These are phyloP conservation scores for Pestalotiopsis sp. DNA, from an alignment of 2,329 filamentous ascomycete species.

Conservation along the genomic window DNA sequence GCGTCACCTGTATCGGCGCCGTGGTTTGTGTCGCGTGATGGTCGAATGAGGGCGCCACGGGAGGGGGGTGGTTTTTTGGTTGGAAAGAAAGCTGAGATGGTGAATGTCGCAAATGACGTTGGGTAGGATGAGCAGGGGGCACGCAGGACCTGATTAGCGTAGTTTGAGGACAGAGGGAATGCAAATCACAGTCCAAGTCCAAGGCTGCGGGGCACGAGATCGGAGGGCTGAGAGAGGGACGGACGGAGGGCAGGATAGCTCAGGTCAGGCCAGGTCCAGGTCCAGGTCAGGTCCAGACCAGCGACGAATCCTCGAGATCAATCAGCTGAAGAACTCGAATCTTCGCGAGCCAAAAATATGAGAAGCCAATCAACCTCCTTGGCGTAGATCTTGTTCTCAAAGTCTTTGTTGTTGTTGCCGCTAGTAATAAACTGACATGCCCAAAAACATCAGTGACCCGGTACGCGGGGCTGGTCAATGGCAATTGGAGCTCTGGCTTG, in stretches of 20 bases:
- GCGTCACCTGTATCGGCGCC: background rate
- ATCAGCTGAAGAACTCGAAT: background rate
- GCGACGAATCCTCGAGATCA: background rate
- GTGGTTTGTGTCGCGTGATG: slow-evolving; percentile 3
- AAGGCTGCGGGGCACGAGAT: background rate
- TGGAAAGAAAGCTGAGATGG: slow-evolving; percentile 4
- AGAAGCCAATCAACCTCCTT: background rate
- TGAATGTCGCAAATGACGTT: slow-evolving; percentile 14
- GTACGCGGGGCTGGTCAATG: background rate
- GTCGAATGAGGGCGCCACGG: background rate
- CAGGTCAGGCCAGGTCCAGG: background rate
- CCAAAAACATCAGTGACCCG: background rate
- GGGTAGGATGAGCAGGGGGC: slow-evolving; percentile 11
- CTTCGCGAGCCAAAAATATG: background rate
- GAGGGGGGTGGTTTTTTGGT: background rate
- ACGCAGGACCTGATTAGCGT: slow-evolving; percentile 12
- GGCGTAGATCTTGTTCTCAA: background rate
- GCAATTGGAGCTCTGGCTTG: background rate
- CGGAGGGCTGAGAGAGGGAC: background rate
- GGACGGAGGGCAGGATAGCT: background rate
- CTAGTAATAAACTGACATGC: background rate
- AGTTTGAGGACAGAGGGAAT: slow-evolving; percentile 9
- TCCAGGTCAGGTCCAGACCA: background rate
- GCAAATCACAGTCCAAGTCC: background rate
- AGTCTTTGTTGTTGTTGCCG: background rate